Percentiles rank a stretch among this genome's conserved stretches.
phyloP scores from a whole-genome alignment of 345 rosid species.

The Corchorus olitorius region DNA sequence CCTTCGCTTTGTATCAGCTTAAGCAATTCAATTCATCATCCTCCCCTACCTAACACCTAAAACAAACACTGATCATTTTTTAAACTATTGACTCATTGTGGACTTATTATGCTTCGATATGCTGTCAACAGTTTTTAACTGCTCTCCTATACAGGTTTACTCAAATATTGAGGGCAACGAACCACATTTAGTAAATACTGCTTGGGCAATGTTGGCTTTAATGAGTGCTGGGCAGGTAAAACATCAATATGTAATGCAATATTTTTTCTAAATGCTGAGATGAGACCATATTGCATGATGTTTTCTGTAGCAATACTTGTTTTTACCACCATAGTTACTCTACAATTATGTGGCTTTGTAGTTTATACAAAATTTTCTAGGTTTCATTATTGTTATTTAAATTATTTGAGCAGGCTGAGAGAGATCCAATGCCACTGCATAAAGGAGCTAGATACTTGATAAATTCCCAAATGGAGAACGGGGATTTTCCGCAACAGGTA shows the following conservation, averaged over 20 bases:
- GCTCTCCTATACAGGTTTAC: conserved; percentile 44
- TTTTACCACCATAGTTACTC: not conserved
- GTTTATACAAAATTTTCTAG: not conserved
- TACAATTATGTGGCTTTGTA: not conserved
- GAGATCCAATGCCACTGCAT: conserved; percentile 61
- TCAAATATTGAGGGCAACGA: conserved; percentile 52
- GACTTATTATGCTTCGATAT: not conserved
- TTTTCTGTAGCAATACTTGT: not conserved
- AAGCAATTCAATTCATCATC: not conserved
- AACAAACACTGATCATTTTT: not conserved
- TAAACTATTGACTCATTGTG: not conserved
- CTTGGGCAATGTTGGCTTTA: conserved; percentile 68
- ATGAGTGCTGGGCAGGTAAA: conserved; percentile 69
- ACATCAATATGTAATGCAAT: not conserved
- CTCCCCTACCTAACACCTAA: not conserved
- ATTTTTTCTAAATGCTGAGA: not conserved
- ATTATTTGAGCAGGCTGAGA: conserved; percentile 49
- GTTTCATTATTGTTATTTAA: not conserved
- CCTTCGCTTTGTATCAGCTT: not conserved
- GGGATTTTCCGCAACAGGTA: conserved; percentile 77
- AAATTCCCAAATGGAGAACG: conserved; percentile 68
- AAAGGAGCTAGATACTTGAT: conserved; percentile 59
- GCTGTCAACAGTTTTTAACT: conserved; percentile 1
- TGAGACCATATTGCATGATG: not conserved
- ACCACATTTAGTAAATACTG: conserved; percentile 62